These are phyloP conservation scores for Blastocystis sp. DNA, from an alignment of 352 stramenopile genomes.

Conservation along the genomic window DNA sequence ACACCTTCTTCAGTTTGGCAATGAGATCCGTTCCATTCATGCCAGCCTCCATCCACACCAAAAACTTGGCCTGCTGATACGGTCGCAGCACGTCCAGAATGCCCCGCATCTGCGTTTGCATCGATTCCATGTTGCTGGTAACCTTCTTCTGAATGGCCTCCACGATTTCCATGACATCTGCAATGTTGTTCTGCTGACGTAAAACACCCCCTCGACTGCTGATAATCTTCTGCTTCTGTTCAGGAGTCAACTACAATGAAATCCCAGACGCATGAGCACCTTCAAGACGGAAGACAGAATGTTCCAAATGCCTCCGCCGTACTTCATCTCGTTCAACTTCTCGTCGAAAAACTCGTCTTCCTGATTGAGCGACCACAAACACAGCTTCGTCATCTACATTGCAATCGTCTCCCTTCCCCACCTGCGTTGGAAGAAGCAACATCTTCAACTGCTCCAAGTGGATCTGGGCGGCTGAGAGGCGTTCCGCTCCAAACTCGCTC, in stretches of 20 bases:
- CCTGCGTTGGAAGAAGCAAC: constrained; percentile 58
- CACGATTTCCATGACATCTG: constrained; percentile 58
- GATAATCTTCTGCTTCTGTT: constrained; percentile 59
- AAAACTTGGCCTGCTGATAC: constrained; percentile 59
- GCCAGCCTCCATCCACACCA: constrained; percentile 58
- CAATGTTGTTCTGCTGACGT: constrained; percentile 57
- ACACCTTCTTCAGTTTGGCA: not conserved
- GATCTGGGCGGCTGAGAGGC: constrained; percentile 37
- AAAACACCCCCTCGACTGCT: constrained; percentile 50
- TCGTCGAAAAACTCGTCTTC: constrained; percentile 62
- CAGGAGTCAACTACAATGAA: constrained; percentile 35
- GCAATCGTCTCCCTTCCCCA: not conserved
- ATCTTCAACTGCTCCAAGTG: constrained; percentile 59
- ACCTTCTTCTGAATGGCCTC: constrained; percentile 57
- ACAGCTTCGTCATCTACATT: constrained; percentile 60
- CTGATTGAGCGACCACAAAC: constrained; percentile 59
- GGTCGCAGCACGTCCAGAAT: constrained; percentile 57
- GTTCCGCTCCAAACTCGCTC: constrained; percentile 47
- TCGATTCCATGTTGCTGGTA: constrained; percentile 32
- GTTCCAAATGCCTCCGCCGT: constrained; percentile 60
- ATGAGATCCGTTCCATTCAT: constrained; percentile 26
- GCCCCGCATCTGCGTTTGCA: constrained; percentile 58
- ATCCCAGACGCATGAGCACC: not conserved
- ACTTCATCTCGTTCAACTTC: constrained; percentile 58
- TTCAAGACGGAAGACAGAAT: constrained; percentile 58